Conservation (phyloP, 345 rosid genomes). For the Eucalyptus marginata region DNA sequence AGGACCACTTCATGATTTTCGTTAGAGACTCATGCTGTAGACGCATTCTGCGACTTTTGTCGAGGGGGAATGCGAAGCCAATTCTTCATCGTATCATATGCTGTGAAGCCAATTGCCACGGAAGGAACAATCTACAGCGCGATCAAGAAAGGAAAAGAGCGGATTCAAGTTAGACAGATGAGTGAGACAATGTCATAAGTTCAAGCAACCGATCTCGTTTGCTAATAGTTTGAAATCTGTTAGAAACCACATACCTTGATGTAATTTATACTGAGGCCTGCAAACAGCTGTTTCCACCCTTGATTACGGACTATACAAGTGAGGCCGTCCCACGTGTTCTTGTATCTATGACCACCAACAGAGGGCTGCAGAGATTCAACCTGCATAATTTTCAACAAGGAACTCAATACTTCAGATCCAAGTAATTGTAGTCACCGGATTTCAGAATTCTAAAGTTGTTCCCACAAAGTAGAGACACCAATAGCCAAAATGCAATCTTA, state of each 20-base stretch:
- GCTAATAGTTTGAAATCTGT: too few relatives aligned
- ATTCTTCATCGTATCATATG: constrained; percentile 73
- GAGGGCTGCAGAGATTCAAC: constrained; percentile 62
- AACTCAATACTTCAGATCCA: not conserved
- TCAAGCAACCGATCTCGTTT: not conserved
- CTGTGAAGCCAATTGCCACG: constrained; percentile 91
- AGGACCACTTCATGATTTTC: not conserved
- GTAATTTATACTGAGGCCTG: constrained; percentile 93
- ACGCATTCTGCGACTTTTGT: constrained; percentile 24
- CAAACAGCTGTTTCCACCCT: constrained; percentile 94
- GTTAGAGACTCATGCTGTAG: constrained; percentile 9
- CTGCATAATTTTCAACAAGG: constrained; percentile 17
- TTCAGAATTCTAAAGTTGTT: not conserved
- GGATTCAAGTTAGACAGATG: not conserved
- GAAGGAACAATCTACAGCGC: constrained; percentile 73
- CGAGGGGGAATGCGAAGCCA: constrained; percentile 88
- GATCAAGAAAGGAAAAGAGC: not conserved
- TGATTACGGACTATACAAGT: constrained; percentile 53
- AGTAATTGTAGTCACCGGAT: not conserved
- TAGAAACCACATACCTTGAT: constrained; percentile 41
- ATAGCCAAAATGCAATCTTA: not conserved
- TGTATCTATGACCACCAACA: constrained; percentile 39
- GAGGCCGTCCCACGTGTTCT: constrained; percentile 66
- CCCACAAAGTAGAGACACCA: not conserved
- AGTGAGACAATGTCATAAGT: not conserved